These are phyloP conservation scores for Termitomyces sp. DNA, from an alignment of 768 basidiomycete species.

Conservation along the genomic window DNA sequence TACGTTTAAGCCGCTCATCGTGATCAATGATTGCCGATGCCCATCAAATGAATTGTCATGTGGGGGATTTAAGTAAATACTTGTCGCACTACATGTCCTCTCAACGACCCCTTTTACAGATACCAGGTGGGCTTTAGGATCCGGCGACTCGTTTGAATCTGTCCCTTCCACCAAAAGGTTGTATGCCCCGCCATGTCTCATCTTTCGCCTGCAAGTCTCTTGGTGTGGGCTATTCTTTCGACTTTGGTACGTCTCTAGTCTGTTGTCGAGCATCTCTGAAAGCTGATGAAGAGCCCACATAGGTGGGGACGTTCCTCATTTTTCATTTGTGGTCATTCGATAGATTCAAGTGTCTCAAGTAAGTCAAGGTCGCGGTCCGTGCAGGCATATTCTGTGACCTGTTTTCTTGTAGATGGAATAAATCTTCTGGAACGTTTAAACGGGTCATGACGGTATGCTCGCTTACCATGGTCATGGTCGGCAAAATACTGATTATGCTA, in stretches of 20 bases:
- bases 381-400: not conserved
- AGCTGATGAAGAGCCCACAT: not conserved
- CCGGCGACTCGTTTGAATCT: slow-evolving; percentile 14
- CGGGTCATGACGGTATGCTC: slow-evolving; percentile 56
- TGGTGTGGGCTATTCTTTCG: slow-evolving; percentile 60
- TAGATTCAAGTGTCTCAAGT: slow-evolving; percentile 70
- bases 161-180: not conserved
- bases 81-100: not conserved
- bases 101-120: not conserved
- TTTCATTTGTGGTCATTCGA: slow-evolving; percentile 81
- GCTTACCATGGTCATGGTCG: not conserved
- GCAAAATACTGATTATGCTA: not conserved
- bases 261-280: not conserved
- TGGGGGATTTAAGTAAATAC: not conserved
- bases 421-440: slow-evolving; percentile 72
- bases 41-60: slow-evolving; percentile 13
- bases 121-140: not conserved
- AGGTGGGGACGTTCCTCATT: slow-evolving; percentile 61
- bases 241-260: slow-evolving; percentile 36
- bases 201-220: slow-evolving; percentile 46
- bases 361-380: slow-evolving; percentile 12
- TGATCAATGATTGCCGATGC: slow-evolving; percentile 7
- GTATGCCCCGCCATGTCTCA: slow-evolving; percentile 46
- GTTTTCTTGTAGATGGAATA: slow-evolving; percentile 56
- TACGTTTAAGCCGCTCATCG: not conserved